Evolutionary conservation across 495 filamentous ascomycete species (phyloP).

Genomic region (Delitschia confertaspora): DNA sequence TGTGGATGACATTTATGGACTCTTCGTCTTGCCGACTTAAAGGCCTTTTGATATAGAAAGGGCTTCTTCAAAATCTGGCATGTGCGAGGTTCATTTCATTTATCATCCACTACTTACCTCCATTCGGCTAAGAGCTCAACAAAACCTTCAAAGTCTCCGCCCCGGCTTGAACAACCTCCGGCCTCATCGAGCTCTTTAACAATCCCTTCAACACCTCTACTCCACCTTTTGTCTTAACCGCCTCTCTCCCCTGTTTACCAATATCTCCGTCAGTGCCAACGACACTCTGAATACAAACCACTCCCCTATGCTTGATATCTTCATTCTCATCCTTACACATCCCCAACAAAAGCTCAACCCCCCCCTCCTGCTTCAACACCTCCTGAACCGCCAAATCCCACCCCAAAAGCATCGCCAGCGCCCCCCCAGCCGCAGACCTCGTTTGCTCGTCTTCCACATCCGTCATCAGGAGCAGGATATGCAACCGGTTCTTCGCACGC

Average conservation of each 20-base stretch:
- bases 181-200: slow-evolving; percentile 15
- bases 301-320: slow-evolving; percentile 60
- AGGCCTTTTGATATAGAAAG: no score
- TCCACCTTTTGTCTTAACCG: slow-evolving; percentile 37
- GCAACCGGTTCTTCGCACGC: slow-evolving; percentile 57
- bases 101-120: no score
- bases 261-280: slow-evolving; percentile 43
- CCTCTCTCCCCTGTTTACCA: slow-evolving; percentile 37
- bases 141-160: slow-evolving; percentile 26
- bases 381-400: slow-evolving; percentile 63
- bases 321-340: slow-evolving; percentile 66
- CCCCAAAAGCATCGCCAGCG: slow-evolving; percentile 71
- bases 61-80: no score
- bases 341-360: slow-evolving; percentile 59
- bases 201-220: slow-evolving; percentile 26
- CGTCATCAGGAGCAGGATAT: slow-evolving; percentile 75
- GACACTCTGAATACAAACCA: slow-evolving; percentile 64
- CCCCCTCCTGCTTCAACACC: slow-evolving; percentile 58
- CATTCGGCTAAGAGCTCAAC: no score
- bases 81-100: no score
- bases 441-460: slow-evolving; percentile 76
- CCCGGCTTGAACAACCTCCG: slow-evolving; percentile 19
- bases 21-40: no score
- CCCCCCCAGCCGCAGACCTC: slow-evolving; percentile 76
- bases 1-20: no score